These are phyloP conservation scores for Paecilomyces sp. DNA, from an alignment of 2,329 filamentous ascomycete species.

Conservation along the genomic window DNA sequence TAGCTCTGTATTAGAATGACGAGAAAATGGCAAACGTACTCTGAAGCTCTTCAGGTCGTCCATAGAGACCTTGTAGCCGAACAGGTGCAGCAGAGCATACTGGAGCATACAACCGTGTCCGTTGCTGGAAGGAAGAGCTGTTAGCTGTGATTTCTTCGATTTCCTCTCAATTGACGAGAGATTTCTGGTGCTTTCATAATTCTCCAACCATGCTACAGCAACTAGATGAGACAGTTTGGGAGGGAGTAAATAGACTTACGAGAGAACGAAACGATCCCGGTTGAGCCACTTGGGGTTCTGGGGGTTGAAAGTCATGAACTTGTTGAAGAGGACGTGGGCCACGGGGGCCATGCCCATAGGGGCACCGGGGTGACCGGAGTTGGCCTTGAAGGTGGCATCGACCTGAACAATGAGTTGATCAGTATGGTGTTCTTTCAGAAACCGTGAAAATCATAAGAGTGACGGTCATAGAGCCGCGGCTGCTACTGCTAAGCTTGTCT, in stretches of 20 bases:
- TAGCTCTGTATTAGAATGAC: not conserved
- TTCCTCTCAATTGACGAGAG: not conserved
- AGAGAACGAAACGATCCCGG: slow-evolving; percentile 97
- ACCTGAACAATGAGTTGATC: slow-evolving; percentile 52
- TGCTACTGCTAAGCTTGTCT: too few relatives aligned
- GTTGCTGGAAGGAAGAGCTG: slow-evolving; percentile 49
- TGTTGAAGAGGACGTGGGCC: slow-evolving; percentile 96
- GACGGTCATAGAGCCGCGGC: not conserved
- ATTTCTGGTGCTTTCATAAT: not conserved
- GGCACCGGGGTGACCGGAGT: slow-evolving; percentile 97
- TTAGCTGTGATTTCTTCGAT: not conserved
- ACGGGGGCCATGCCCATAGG: slow-evolving; percentile 96
- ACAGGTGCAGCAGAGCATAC: slow-evolving; percentile 95
- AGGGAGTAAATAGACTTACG: slow-evolving; percentile 59
- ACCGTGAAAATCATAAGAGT: too few relatives aligned
- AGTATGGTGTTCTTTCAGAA: not conserved
- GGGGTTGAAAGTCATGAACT: slow-evolving; percentile 99
- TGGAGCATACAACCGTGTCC: slow-evolving; percentile 99
- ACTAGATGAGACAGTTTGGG: not conserved
- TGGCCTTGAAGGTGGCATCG: slow-evolving; percentile 93
- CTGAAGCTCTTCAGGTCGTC: slow-evolving; percentile 96
- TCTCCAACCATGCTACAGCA: not conserved
- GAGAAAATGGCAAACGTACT: slow-evolving; percentile 50
- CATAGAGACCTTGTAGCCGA: slow-evolving; percentile 77
- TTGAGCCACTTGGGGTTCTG: slow-evolving; percentile 98